A percentile compares a stretch with the other conserved stretches of the same genome.
Evolutionary conservation across 2,329 filamentous ascomycete genomes (phyloP).

Genomic region (Zymoseptoria tritici): DNA sequence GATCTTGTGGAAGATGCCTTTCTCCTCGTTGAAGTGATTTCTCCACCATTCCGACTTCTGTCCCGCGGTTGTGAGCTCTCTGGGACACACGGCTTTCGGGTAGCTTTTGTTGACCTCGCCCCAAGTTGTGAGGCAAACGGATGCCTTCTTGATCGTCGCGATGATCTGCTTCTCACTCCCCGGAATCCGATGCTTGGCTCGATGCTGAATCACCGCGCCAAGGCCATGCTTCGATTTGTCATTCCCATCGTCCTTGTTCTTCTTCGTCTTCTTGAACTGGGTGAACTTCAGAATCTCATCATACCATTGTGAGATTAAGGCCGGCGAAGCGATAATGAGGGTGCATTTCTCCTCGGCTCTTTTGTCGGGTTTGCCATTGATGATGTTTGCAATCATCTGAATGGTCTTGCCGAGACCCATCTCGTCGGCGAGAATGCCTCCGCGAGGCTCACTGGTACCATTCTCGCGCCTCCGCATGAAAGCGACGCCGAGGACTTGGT

Average conservation of each 20-base stretch:
- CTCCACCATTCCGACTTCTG: constrained; percentile 37
- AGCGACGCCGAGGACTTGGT: constrained; percentile 46
- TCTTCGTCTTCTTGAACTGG: constrained; percentile 8
- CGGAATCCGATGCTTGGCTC: constrained; percentile 9
- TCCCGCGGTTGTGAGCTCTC: constrained; percentile 30
- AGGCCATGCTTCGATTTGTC: constrained; percentile 14
- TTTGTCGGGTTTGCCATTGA: constrained; percentile 30
- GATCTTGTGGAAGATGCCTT: constrained; percentile 34
- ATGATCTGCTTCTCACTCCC: constrained; percentile 2
- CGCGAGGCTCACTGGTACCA: constrained; percentile 28
- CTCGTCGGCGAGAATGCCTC: constrained; percentile 90
- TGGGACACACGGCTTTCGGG: constrained; percentile 34
- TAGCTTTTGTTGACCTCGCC: constrained; percentile 36
- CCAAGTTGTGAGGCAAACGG: constrained; percentile 38
- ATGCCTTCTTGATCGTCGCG: constrained; percentile 10
- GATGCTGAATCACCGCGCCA: constrained; percentile 12
- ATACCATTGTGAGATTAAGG: constrained; percentile 36
- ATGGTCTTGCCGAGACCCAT: constrained; percentile 99
- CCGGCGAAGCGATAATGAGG: constrained; percentile 36
- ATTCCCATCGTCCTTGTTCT: neutral
- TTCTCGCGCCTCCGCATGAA: constrained; percentile 52
- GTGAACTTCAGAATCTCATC: constrained; percentile 24
- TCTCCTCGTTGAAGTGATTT: constrained; percentile 22
- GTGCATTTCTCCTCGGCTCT: constrained; percentile 28
- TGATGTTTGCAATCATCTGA: constrained; percentile 40